Base-by-base conservation (phyloP, 2,329 filamentous ascomycete species). In the Chaetomium sp. region DNA sequence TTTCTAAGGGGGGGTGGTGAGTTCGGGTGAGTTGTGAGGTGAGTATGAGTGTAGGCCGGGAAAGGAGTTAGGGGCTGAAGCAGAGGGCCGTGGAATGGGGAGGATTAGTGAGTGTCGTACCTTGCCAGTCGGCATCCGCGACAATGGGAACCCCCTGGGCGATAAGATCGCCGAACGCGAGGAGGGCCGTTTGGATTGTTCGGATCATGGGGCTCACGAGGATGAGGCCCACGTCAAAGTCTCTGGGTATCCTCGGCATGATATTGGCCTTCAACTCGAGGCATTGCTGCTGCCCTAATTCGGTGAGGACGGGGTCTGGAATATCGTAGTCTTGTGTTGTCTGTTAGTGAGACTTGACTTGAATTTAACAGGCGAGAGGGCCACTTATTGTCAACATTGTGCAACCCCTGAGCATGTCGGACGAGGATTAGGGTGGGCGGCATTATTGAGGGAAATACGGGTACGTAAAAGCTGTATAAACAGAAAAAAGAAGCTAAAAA, bases 401-500 rank as follows among this genome's bases (percentile, higher is more conserved):
- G 80, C n/a, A 75, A 65, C 7, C 76, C 80, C 71, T 97, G 89
- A 12, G 89, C 92, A 78, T 97, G 92, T 63, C 92, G 88, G 66
- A 96, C 86, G 66, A 97, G 77, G 62, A 97, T 88, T 57, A 96
- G 64, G 0, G 74, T 80, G 1, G 79, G 79, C 51, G 79, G 66
- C 79, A 82, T 82, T 19, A 14, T 55, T 10, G n/a, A 12, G 3
- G 19, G 19, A 27, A 27, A 27, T 27, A 27, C 19, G 19, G 19
- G 19, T 27, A 27, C 3, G 19, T 27, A 27, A 27, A 27, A 27
- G 2, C 19, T 2, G 19, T 27, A 27, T 27, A 27, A 27, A 3
- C 19, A 3, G 19, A 27, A 27, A 27, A 3, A 27, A 27, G 19
- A 27, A 3, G 19, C 3, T 27, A 27, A 27, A 27, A 27, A 2